These are phyloP conservation scores for Saccharomycopsis javanensis DNA, from an alignment of 805 yeast genomes.

Conservation along the genomic window DNA sequence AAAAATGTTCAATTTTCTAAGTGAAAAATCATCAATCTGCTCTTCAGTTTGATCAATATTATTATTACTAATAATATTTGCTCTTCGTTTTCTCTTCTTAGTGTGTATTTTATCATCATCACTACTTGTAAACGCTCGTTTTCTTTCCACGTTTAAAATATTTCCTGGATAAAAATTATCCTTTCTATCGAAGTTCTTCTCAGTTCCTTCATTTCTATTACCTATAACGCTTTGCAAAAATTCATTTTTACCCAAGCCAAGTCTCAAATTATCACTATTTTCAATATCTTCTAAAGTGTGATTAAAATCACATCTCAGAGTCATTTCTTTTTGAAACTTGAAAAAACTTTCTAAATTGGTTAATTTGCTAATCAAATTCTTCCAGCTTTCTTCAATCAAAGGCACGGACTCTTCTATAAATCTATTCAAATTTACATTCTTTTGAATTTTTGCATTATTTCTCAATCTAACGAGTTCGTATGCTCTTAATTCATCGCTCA, in stretches of 20 bases:
- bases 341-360: constrained; percentile 16
- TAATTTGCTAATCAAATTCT: constrained; percentile 6
- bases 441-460: not conserved
- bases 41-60: not conserved
- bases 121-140: not conserved
- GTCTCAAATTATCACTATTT: not conserved
- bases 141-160: not conserved
- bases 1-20: not conserved
- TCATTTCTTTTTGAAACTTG: constrained; percentile 9
- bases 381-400: constrained; percentile 1
- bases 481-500: constrained; percentile 6
- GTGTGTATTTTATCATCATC: not conserved
- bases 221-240: not conserved
- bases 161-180: not conserved
- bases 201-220: not conserved
- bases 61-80: not conserved
- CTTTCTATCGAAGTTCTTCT: not conserved
- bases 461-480: constrained; percentile 12
- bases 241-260: not conserved
- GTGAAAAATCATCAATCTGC: not conserved
- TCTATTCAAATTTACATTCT: constrained; percentile 1
- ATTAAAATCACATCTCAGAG: constrained; percentile 1
- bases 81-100: not conserved
- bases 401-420: constrained; percentile 2
- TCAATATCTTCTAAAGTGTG: not conserved